Percentiles rank a stretch among this genome's conserved stretches.
Evolutionary conservation across 208 protist species (phyloP).

Genomic region (Phytomonas sp.): DNA sequence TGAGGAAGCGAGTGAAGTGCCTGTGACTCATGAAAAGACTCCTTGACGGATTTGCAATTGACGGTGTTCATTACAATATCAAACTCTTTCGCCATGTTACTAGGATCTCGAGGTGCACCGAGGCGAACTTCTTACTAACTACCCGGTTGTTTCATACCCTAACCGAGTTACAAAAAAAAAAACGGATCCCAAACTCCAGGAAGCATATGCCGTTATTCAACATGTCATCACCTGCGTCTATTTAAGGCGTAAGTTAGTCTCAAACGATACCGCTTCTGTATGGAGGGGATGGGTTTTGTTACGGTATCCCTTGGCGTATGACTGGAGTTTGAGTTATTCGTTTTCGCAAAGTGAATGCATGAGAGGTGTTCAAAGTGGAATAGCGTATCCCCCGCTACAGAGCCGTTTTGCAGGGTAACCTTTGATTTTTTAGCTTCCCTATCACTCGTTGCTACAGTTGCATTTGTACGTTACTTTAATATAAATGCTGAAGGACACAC

Average conservation of each 20-base stretch:
- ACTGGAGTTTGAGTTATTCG: background rate
- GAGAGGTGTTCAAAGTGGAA: background rate
- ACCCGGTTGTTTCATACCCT: conserved; percentile 48
- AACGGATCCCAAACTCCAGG: background rate
- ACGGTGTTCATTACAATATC: conserved; percentile 91
- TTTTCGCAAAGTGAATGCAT: background rate
- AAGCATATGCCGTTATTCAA: conserved; percentile 21
- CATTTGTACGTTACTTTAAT: background rate
- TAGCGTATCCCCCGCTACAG: background rate
- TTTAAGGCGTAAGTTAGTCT: conserved; percentile 18
- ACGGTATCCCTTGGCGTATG: background rate
- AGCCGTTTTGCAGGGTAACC: background rate
- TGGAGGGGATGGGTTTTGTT: background rate
- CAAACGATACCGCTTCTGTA: conserved; percentile 11
- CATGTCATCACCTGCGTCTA: conserved; percentile 15
- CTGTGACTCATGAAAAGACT: conserved; percentile 56
- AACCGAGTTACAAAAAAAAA: conserved; percentile 23
- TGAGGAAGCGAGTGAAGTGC: conserved; percentile 54
- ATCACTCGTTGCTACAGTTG: background rate
- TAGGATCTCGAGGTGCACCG: background rate
- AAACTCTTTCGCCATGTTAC: conserved; percentile 48
- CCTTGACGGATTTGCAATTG: conserved; percentile 84
- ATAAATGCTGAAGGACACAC: too few species aligned
- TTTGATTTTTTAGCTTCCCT: background rate
- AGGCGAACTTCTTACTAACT: conserved; percentile 64